Base-by-base conservation (phyloP, 805 yeast species). In the Metschnikowia aberdeeniae region DNA sequence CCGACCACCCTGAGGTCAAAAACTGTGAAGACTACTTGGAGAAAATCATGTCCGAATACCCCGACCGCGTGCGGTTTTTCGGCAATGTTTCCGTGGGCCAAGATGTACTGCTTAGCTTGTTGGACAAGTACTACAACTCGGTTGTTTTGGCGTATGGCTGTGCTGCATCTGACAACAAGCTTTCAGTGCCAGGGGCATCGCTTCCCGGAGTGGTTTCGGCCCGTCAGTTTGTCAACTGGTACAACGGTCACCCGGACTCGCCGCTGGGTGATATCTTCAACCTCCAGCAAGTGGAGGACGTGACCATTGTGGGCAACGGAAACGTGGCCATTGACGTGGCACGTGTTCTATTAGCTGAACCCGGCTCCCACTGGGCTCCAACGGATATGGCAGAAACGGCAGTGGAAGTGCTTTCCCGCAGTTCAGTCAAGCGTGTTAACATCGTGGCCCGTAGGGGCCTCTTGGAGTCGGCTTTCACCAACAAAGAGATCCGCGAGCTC, bases 1-100 rank as follows among this genome's bases (percentile, higher is more conserved):
- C 99, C 2, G 99, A 93, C 65, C 97, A 93, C 64, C 96, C 97
- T 0, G 98, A 93, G 58, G 98, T 93, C 28, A 92, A 90, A 62
- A 82, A 82, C 48, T 86, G 93, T 56, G 70, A 83, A 61, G 85
- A 85, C 14, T 82, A 89, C 42, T 84, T 93, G 59, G 76, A 74
- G 8, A 81, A 82, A 35, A 47, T 69, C 31, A 66, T 70, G 71
- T 30, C 30, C 5, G 54, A 57, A 19, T 57, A 46, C 41, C 46
- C 46, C 9, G 67, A 59, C 13, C 43, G 36, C 6, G 70, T 53
- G 56, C 67, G 58, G 32, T 89, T 84, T 57, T 71, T 76, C 43
- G 97, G 97, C 1, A 88, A 89, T 57, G 81, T 80, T 8, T 63
- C 68, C 4, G 67, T 92, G 11, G 97, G 96, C 1, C 60, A 64